These are phyloP conservation scores for Nephelium lappaceum DNA, from an alignment of 345 rosid species.

Conservation along the genomic window DNA sequence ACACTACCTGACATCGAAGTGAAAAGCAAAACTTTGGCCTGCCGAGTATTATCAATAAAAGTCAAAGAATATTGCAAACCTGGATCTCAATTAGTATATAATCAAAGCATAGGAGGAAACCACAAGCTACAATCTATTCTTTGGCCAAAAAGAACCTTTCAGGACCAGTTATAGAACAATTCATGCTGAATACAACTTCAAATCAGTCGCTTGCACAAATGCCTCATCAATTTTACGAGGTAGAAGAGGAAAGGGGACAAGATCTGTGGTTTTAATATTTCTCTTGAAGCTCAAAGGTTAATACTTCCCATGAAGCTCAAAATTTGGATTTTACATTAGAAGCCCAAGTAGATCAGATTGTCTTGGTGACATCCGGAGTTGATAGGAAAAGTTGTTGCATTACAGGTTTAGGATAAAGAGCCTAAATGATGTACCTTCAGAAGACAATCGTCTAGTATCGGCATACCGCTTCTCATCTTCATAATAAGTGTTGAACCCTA, in stretches of 20 bases:
- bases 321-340: background rate
- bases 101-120: background rate
- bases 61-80: background rate
- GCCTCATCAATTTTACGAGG: background rate
- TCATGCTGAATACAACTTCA: slow-evolving; percentile 13
- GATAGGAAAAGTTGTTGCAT: background rate
- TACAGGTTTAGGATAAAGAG: slow-evolving; percentile 2
- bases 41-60: background rate
- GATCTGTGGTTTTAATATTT: background rate
- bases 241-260: background rate
- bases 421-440: slow-evolving; percentile 55
- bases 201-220: background rate
- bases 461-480: slow-evolving; percentile 80
- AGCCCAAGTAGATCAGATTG: background rate
- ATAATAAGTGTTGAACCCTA: slow-evolving; percentile 71
- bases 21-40: slow-evolving; percentile 1
- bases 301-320: background rate
- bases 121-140: background rate
- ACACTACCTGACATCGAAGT: background rate
- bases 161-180: background rate
- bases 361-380: background rate
- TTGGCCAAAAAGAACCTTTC: background rate
- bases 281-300: too few species aligned
- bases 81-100: background rate
- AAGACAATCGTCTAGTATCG: slow-evolving; percentile 33